A percentile compares a stretch with the other conserved stretches of the same genome.
Conservation (phyloP, 2,329 filamentous ascomycete species). For the Stagonosporopsis vannaccii region DNA sequence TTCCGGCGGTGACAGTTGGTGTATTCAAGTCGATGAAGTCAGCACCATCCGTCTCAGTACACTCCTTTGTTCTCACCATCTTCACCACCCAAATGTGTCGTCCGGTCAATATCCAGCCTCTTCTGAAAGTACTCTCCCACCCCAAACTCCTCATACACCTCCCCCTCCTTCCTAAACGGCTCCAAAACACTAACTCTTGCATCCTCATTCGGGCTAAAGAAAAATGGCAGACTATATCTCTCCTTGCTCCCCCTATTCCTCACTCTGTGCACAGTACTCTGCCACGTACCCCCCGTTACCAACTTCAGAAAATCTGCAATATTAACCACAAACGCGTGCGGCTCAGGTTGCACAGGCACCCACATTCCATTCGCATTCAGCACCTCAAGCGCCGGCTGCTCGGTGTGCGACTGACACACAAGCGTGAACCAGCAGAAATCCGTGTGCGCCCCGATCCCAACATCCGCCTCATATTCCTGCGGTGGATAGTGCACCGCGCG, state of each 20-base stretch:
- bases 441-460: constrained; percentile 53
- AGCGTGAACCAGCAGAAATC: constrained; percentile 56
- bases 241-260: constrained; percentile 49
- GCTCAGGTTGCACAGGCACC: constrained; percentile 49
- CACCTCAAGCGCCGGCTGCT: constrained; percentile 48
- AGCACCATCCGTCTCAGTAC: not conserved
- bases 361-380: constrained; percentile 53
- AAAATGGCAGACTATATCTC: constrained; percentile 53
- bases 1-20: too few relatives aligned
- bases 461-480: constrained; percentile 37
- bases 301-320: constrained; percentile 53
- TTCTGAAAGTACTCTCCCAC: constrained; percentile 46
- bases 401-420: constrained; percentile 42
- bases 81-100: constrained; percentile 38
- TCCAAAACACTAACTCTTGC: constrained; percentile 42
- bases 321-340: constrained; percentile 51
- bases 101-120: constrained; percentile 42
- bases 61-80: constrained; percentile 3
- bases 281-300: constrained; percentile 52
- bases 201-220: constrained; percentile 49
- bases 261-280: constrained; percentile 52
- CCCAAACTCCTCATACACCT: constrained; percentile 38
- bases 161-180: constrained; percentile 35
- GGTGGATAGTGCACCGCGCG: constrained; percentile 53
- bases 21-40: not conserved